phyloP scores from a whole-genome alignment of 2,329 filamentous ascomycete species.

The Xylaria arbuscula region DNA sequence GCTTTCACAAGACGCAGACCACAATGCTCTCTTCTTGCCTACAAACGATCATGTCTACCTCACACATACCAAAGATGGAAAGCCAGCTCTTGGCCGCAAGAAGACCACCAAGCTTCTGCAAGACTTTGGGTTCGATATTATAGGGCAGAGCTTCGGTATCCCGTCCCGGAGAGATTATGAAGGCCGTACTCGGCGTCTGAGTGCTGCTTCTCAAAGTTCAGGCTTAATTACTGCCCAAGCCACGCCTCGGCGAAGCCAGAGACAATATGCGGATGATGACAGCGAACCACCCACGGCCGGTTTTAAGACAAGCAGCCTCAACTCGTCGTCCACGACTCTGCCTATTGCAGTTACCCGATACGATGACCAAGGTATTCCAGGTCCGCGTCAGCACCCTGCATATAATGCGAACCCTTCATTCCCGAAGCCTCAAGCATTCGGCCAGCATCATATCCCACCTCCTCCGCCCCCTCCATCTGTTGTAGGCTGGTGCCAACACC shows the following conservation, averaged over 20 bases:
- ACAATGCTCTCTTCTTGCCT: constrained; percentile 39
- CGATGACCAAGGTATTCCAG: neutral
- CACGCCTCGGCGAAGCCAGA: constrained; percentile 19
- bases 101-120: constrained; percentile 40
- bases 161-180: constrained; percentile 44
- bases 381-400: neutral
- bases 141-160: constrained; percentile 44
- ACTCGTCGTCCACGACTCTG: constrained; percentile 29
- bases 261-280: constrained; percentile 14
- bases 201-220: constrained; percentile 37
- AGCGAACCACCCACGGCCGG: neutral
- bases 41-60: constrained; percentile 40
- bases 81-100: constrained; percentile 45
- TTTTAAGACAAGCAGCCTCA: constrained; percentile 18
- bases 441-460: constrained; percentile 16
- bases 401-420: constrained; percentile 4
- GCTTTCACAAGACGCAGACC: constrained; percentile 10
- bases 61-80: constrained; percentile 44
- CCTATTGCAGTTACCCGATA: constrained; percentile 16
- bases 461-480: constrained; percentile 20
- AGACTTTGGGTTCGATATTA: constrained; percentile 45
- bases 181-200: constrained; percentile 31
- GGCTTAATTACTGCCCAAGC: constrained; percentile 30
- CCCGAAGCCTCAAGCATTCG: neutral
- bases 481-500: constrained; percentile 20